Evolutionary conservation across 2,329 filamentous ascomycete species (phyloP).

Genomic region (Colletotrichum musae): DNA sequence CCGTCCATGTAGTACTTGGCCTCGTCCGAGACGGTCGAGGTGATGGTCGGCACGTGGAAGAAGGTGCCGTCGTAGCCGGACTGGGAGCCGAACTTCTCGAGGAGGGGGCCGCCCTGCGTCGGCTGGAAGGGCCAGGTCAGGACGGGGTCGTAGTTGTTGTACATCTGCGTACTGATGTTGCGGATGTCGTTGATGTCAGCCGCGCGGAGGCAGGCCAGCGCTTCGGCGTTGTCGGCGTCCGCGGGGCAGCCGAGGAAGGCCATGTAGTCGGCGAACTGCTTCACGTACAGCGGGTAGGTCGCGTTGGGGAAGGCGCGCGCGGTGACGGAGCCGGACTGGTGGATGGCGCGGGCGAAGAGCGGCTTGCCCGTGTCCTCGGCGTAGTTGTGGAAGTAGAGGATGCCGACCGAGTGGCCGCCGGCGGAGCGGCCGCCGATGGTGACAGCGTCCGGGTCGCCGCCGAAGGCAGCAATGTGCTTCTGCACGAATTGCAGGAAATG

Average conservation of each 20-base stretch:
- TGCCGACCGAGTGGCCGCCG: conserved; percentile 72
- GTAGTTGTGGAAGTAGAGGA: conserved; percentile 74
- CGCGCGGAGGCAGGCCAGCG: conserved; percentile 67
- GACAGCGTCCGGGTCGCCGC: conserved; percentile 75
- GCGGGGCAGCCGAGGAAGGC: conserved; percentile 66
- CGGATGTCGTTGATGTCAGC: conserved; percentile 67
- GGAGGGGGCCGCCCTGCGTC: conserved; percentile 58
- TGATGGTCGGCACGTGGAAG: conserved; percentile 54
- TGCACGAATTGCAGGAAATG: conserved; percentile 74
- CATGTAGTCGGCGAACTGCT: conserved; percentile 67
- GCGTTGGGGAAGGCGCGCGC: conserved; percentile 48
- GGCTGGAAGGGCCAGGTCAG: conserved; percentile 70
- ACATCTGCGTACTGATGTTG: conserved; percentile 70
- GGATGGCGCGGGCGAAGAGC: conserved; percentile 76
- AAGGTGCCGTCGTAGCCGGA: conserved; percentile 55
- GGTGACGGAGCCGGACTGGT: conserved; percentile 70
- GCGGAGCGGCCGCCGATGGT: conserved; percentile 76
- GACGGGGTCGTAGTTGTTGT: conserved; percentile 69
- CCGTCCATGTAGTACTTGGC: conserved; percentile 52
- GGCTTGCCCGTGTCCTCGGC: conserved; percentile 72
- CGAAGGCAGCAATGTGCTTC: conserved; percentile 75
- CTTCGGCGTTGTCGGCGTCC: conserved; percentile 62
- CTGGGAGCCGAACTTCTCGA: conserved; percentile 62
- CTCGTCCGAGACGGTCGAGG: conserved; percentile 54
- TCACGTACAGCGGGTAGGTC: conserved; percentile 61